Evolutionary conservation across 768 basidiomycete species (phyloP).

Genomic region (Mycena haematopus): DNA sequence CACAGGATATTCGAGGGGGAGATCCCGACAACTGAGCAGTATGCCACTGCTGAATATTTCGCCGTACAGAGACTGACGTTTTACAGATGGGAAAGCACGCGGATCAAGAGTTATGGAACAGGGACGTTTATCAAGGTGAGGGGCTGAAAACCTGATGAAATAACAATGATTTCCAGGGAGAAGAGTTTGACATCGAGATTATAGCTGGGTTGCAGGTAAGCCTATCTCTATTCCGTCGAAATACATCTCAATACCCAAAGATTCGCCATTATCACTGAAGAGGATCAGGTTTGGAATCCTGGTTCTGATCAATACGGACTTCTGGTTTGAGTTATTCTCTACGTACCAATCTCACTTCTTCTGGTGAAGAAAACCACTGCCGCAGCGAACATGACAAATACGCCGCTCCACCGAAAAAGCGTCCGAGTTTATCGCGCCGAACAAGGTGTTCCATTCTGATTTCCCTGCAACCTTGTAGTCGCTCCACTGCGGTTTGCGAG

Average conservation of each 20-base stretch:
- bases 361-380: too few relatives aligned
- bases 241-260: neutral
- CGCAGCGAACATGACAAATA: conserved; percentile 8
- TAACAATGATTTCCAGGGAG: conserved; percentile 28
- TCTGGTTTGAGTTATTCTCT: too few relatives aligned
- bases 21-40: conserved; percentile 41
- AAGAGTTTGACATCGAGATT: conserved; percentile 42
- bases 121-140: conserved; percentile 35
- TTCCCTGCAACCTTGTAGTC: conserved; percentile 34
- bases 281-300: neutral
- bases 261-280: conserved; percentile 24
- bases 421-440: too few relatives aligned
- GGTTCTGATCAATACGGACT: too few relatives aligned
- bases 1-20: conserved; percentile 37
- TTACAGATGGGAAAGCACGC: conserved; percentile 38
- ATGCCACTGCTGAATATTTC: neutral
- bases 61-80: neutral
- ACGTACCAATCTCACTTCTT: too few relatives aligned
- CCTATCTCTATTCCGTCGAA: neutral
- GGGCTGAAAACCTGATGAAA: neutral
- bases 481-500: conserved; percentile 42
- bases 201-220: conserved; percentile 39
- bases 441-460: too few relatives aligned
- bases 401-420: too few relatives aligned
- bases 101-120: conserved; percentile 42